Evolutionary conservation across 2,329 filamentous ascomycete species (phyloP).

Genomic region (Phialemonium atrogriseum): DNA sequence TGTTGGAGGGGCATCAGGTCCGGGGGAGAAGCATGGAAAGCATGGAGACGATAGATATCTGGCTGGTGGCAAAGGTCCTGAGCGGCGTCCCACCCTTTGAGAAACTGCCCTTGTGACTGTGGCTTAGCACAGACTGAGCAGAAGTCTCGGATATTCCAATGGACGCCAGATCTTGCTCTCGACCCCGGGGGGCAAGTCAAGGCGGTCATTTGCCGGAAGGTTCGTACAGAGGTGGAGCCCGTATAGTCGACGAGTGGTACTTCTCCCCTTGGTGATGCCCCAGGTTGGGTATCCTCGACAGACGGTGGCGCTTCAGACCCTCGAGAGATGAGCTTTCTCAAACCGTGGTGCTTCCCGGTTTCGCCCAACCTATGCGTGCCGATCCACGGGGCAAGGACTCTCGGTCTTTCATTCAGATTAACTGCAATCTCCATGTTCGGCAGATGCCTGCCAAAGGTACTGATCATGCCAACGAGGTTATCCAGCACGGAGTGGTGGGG

Average conservation of each 20-base stretch:
- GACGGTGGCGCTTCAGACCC: constrained; percentile 25
- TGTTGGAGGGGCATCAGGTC: constrained; percentile 53
- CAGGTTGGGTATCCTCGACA: constrained; percentile 4
- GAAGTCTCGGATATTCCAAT: constrained; percentile 56
- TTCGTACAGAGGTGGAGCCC: constrained; percentile 14
- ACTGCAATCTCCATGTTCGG: constrained; percentile 81
- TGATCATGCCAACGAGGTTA: constrained; percentile 56
- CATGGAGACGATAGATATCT: constrained; percentile 65
- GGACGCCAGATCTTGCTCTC: constrained; percentile 44
- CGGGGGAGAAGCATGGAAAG: constrained; percentile 60
- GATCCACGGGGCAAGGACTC: constrained; percentile 63
- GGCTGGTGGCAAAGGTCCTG: constrained; percentile 69
- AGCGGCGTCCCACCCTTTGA: constrained; percentile 56
- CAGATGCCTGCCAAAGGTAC: constrained; percentile 61
- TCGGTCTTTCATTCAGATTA: constrained; percentile 69
- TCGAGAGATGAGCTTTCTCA: constrained; percentile 42
- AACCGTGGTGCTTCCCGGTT: constrained; percentile 21
- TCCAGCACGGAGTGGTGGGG: constrained; percentile 28
- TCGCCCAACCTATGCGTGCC: constrained; percentile 32
- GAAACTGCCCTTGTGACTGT: constrained; percentile 60
- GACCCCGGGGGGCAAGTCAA: constrained; percentile 54
- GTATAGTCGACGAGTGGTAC: not conserved
- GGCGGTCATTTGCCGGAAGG: constrained; percentile 30
- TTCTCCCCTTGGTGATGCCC: not conserved
- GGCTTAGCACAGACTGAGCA: constrained; percentile 55